Base-by-base conservation (phyloP, 371 early-diverging fungal species). In the Saksenaea vasiformis region DNA sequence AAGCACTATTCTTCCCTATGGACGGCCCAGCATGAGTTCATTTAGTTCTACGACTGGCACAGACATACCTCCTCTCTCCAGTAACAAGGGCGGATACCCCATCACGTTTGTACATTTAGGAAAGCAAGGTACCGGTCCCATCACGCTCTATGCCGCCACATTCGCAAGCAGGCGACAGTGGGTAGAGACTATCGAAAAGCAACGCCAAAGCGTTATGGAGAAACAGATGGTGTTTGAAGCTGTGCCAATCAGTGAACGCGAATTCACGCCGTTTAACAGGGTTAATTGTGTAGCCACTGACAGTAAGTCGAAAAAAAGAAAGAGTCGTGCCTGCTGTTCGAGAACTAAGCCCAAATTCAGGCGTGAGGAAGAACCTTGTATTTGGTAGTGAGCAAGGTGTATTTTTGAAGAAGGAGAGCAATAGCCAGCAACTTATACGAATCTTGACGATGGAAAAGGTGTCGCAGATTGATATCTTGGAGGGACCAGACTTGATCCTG, bases 51-150 rank as follows among this genome's bases (percentile, higher is more conserved):
- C 64, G 13, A 43, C 47, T n/a, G 59, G 61, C 17, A 37, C 64
- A 26, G 68, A 68, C 13, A 54, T 61, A 17, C 61, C 58, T 31
- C 58, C 61, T 26, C 39, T 47, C 17, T 47, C 51, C 8, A 62
- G 43, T 19, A 63, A 59, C 44, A 82, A 83, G 59, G 69, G 69
- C 13, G 84, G 83, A 15, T 87, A 79, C 66, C 86, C 91, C 11
- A 74, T 96, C 59, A 83, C 87, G 11, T 78, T 96, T 60, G 86
- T 83, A 8, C 93, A 92, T 60, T 78, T 95, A 8, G 95, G 95
- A 9, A 85, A 89, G 31, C 75, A 87, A 19, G 90, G 90, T 9
- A 65, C 77, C 24, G 82, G 83, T 14, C 66, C 86, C 22, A 78
- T 91, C 69, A 89, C 90, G 0, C 72, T 97, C 28, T 88, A 90